Base-by-base conservation (phyloP, 2,329 filamentous ascomycete genomes). In the Alternaria solani region DNA sequence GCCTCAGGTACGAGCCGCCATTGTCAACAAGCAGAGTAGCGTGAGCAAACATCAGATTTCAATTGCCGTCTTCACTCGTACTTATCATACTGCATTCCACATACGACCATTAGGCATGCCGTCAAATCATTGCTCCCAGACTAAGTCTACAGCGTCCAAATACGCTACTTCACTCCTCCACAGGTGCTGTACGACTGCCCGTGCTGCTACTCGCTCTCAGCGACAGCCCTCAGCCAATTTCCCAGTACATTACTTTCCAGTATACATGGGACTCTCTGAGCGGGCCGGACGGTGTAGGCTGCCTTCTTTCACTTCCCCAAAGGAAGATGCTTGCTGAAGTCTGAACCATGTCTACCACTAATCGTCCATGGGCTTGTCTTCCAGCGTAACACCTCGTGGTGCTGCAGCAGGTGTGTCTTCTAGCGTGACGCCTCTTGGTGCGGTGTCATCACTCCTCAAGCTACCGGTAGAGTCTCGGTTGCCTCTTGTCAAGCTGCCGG, bases 361-460 rank as follows among this genome's bases (percentile, higher is more conserved):
- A 78, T 92, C 89, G 79, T 92, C 89, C 89, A 93, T 92, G n/a
- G 90, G 88, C 78, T 87, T 89, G 76, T 93, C 91, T 71, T 88
- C 87, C 71, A 93, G 81, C 67, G 88, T 89, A 42, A 93, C 89
- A 7, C 89, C 87, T 51, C 81, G 77, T 46, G 72, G 69, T 55
- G 76, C 46, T 26, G 32, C 14, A 36, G 32, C 14, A 36, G 32
- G 32, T 36, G 39, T 89, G 76, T 93, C 91, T 71, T 88, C 87
- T 71, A 93, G 81, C 66, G 88, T 89, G 41, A 93, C 89, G 6
- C 89, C 87, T 52, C 81, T 78, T 44, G 72, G 69, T 54, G 76
- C 76, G 1, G 78, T 58, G 6, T 78, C 79, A 69, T 88, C 87
- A 70, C 58, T 60, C 76, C 73, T 76, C 68, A 80, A 64, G 44